Conservation (phyloP, 331 rosid species). For the Rhamnella rubrinervis region DNA sequence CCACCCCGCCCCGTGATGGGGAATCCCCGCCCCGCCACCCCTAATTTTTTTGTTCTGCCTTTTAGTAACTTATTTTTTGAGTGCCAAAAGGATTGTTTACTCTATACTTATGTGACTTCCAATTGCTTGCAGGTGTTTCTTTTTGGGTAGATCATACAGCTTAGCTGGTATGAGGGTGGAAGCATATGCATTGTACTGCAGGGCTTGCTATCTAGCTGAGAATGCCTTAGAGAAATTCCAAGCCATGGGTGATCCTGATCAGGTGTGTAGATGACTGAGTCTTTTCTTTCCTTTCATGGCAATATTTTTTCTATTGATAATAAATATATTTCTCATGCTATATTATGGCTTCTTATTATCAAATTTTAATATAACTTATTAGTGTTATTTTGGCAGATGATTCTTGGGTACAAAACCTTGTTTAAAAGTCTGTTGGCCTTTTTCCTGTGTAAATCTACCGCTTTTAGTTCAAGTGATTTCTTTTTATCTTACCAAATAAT, state of each 20-base stretch:
- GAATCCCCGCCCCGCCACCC: too few species aligned
- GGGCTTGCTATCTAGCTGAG: too few species aligned
- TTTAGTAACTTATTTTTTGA: neutral
- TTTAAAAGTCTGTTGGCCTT: neutral
- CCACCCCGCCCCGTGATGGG: too few species aligned
- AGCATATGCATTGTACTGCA: too few species aligned
- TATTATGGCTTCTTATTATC: neutral
- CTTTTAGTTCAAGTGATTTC: neutral
- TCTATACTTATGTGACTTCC: conserved; percentile 13
- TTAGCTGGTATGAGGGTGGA: too few species aligned
- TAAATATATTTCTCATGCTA: too few species aligned
- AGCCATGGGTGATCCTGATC: conserved; percentile 24
- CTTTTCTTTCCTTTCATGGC: neutral
- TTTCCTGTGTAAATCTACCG: neutral
- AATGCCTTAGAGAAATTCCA: conserved; percentile 32
- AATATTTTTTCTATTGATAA: neutral
- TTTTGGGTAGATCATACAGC: conserved; percentile 85
- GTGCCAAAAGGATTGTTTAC: neutral
- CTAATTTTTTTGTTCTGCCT: neutral
- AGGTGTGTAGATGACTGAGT: conserved; percentile 23
- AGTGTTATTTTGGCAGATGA: neutral
- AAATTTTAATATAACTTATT: too few species aligned
- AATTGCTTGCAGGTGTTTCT: conserved; percentile 76
- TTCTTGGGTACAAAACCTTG: neutral
- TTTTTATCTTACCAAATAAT: neutral